phyloP scores from a whole-genome alignment of 257 asterid genomes.

The Przewalskia tangutica region DNA sequence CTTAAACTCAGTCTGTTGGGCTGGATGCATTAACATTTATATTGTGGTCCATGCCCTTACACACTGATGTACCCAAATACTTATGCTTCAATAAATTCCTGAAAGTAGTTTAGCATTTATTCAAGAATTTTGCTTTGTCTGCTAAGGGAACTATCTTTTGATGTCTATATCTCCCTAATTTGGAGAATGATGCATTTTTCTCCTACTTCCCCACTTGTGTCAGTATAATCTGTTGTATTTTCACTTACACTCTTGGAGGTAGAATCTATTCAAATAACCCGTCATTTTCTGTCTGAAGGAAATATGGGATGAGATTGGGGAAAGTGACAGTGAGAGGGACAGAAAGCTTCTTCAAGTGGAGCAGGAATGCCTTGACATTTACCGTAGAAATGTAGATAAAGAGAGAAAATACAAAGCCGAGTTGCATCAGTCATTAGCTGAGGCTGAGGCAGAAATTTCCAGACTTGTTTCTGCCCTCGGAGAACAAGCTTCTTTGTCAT shows the following conservation, averaged over 20 bases:
- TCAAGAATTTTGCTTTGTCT: neutral
- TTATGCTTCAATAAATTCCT: neutral
- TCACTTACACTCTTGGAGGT: neutral
- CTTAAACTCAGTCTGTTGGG: neutral
- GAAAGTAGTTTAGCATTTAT: neutral
- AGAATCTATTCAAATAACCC: neutral
- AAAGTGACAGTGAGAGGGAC: conserved; percentile 57
- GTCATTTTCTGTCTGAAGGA: conserved; percentile 21
- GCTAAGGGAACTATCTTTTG: neutral
- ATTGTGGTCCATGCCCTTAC: neutral
- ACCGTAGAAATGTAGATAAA: conserved; percentile 52
- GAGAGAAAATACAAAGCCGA: conserved; percentile 55
- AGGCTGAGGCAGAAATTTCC: conserved; percentile 55
- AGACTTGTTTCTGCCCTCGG: conserved; percentile 55
- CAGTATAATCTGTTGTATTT: neutral
- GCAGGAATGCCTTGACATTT: conserved; percentile 75
- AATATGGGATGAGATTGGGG: conserved; percentile 80
- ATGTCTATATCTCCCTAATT: neutral
- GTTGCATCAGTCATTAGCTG: conserved; percentile 46
- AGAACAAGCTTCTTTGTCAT: conserved; percentile 37
- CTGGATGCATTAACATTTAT: neutral
- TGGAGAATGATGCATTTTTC: neutral
- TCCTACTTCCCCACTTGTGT: neutral
- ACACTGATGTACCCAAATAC: neutral
- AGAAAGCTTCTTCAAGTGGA: conserved; percentile 67